These are phyloP conservation scores for Ascochyta viciae-villosae DNA, from an alignment of 2,329 filamentous ascomycete species.

Conservation along the genomic window DNA sequence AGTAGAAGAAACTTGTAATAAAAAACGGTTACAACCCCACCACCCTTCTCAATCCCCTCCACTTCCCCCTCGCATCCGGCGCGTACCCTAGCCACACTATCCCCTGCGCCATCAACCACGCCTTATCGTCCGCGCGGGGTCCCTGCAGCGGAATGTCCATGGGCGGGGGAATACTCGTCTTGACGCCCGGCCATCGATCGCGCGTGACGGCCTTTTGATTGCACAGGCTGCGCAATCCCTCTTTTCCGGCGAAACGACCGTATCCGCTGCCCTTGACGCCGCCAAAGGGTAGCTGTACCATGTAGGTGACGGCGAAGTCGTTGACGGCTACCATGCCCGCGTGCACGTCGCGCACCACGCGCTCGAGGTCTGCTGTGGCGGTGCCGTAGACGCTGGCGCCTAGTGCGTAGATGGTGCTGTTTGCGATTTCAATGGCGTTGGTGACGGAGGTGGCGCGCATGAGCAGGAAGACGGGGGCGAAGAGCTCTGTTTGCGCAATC, in stretches of 20 bases:
- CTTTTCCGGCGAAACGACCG: conserved; percentile 88
- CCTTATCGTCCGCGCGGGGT: conserved; percentile 39
- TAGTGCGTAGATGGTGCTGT: conserved; percentile 83
- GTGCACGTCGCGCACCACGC: conserved; percentile 72
- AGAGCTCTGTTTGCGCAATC: conserved; percentile 90
- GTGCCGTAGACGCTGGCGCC: conserved; percentile 85
- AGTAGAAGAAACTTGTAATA: too few species aligned
- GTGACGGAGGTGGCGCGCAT: conserved; percentile 74
- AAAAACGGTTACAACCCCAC: conserved; percentile 31
- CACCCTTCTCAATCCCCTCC: conserved; percentile 52
- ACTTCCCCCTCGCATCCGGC: conserved; percentile 38
- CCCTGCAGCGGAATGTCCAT: conserved; percentile 79
- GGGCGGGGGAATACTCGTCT: conserved; percentile 80
- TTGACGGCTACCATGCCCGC: conserved; percentile 94
- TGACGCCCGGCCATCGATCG: conserved; percentile 68
- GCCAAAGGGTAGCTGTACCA: conserved; percentile 92
- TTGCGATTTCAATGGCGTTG: conserved; percentile 78
- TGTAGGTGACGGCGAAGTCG: conserved; percentile 93
- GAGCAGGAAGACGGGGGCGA: conserved; percentile 87
- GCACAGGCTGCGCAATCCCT: conserved; percentile 83
- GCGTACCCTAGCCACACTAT: conserved; percentile 60
- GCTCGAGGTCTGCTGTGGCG: conserved; percentile 64
- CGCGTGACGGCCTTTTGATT: conserved; percentile 87
- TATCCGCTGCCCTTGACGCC: conserved; percentile 88
- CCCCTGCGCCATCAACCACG: conserved; percentile 54